Evolutionary conservation across 345 rosid species (phyloP).

Genomic region (Arabidopsis arenosa): DNA sequence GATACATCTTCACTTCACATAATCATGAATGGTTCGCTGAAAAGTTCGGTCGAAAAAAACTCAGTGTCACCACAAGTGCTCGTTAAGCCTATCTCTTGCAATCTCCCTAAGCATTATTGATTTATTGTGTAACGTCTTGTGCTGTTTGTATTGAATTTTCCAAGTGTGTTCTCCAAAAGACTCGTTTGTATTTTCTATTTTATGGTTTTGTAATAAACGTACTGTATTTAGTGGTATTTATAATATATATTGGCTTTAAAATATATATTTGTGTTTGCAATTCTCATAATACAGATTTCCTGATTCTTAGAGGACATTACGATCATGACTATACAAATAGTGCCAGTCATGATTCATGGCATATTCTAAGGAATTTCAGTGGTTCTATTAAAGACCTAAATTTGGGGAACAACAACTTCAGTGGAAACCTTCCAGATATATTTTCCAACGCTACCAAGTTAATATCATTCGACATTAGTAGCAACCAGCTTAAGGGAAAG

Average conservation of each 20-base stretch:
- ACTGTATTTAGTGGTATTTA: too few species aligned
- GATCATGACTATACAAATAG: too few species aligned
- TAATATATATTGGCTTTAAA: too few species aligned
- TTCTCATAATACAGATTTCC: too few species aligned
- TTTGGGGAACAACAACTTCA: conserved; percentile 23
- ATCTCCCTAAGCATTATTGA: neutral
- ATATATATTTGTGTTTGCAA: too few species aligned
- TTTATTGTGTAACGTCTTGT: neutral
- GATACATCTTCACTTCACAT: conserved; percentile 7
- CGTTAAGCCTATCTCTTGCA: neutral
- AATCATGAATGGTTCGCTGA: neutral
- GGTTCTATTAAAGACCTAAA: neutral
- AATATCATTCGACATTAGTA: neutral
- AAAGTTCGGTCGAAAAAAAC: conserved; percentile 12
- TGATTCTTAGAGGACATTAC: too few species aligned
- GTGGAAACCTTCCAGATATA: conserved; percentile 23
- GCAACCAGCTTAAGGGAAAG: conserved; percentile 41
- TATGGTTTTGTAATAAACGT: too few species aligned
- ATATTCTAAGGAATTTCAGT: neutral
- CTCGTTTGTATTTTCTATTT: too few species aligned
- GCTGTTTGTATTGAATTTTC: too few species aligned
- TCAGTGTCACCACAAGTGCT: neutral
- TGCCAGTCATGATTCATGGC: too few species aligned
- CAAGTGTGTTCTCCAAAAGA: too few species aligned
- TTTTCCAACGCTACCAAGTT: neutral